Percentiles rank a stretch among this genome's conserved stretches.
Evolutionary conservation across 2,329 filamentous ascomycete species (phyloP).

Genomic region (Nothophaeocryptopus gaeumannii): DNA sequence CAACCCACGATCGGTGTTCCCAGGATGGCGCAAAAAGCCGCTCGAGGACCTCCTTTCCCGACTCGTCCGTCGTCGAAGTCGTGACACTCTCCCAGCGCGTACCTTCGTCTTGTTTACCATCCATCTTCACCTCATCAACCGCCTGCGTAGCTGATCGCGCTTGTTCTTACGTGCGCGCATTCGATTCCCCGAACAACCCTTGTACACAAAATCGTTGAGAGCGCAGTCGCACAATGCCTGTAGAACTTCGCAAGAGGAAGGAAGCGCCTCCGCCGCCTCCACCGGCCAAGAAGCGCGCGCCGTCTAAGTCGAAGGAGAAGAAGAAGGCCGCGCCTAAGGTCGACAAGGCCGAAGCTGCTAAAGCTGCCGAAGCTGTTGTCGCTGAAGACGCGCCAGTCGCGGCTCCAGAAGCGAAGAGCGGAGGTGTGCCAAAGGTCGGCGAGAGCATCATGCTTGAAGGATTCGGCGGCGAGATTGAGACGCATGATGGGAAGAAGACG

Average conservation of each 20-base stretch:
- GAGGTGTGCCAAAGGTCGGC: slow-evolving; percentile 40
- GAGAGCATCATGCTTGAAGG: slow-evolving; percentile 53
- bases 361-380: slow-evolving; percentile 30
- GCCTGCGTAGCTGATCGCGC: too few species aligned
- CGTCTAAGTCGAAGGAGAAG: slow-evolving; percentile 36
- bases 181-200: too few species aligned
- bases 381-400: slow-evolving; percentile 28
- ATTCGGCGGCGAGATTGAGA: slow-evolving; percentile 72
- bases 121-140: slow-evolving; percentile 1
- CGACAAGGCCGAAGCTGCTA: slow-evolving; percentile 38
- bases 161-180: too few species aligned
- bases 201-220: too few species aligned
- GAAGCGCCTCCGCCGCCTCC: slow-evolving; percentile 50
- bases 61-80: slow-evolving; percentile 4
- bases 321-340: slow-evolving; percentile 29
- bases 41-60: slow-evolving; percentile 4
- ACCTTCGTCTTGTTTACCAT: slow-evolving; percentile 2
- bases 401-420: slow-evolving; percentile 11
- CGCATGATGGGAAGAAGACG: slow-evolving; percentile 76
- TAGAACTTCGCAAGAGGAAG: slow-evolving; percentile 64
- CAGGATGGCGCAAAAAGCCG: slow-evolving; percentile 14
- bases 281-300: slow-evolving; percentile 45
- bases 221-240: slow-evolving; percentile 37
- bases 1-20: not conserved
- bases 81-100: slow-evolving; percentile 7